Percentiles rank a stretch among this genome's conserved stretches.
Evolutionary conservation across 108 stramenopile species (phyloP).

Genomic region (Parietichytrium sp.): DNA sequence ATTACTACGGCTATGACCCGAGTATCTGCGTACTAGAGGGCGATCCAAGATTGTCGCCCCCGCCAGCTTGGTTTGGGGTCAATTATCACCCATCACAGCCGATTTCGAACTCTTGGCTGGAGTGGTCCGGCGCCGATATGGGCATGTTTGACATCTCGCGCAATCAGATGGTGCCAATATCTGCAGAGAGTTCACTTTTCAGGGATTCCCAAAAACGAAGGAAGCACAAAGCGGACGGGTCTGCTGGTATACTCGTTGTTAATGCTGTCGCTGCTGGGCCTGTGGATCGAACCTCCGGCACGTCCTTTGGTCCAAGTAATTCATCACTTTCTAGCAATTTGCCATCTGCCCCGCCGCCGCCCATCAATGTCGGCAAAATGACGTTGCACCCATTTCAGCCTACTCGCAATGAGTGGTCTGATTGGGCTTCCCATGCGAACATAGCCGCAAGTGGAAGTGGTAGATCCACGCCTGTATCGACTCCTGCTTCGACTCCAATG

Average conservation of each 20-base stretch:
- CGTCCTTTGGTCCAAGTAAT: no score
- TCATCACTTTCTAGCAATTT: no score
- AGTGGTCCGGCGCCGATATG: slow-evolving; percentile 35
- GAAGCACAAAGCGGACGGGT: no score
- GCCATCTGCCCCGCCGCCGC: no score
- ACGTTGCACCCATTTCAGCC: slow-evolving; percentile 34
- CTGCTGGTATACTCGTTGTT: no score
- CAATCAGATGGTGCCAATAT: not conserved
- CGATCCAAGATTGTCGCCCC: slow-evolving; percentile 24
- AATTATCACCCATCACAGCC: slow-evolving; percentile 37
- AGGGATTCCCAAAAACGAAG: not conserved
- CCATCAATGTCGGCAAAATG: slow-evolving; percentile 27
- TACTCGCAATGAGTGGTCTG: slow-evolving; percentile 32
- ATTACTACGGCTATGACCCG: slow-evolving; percentile 33
- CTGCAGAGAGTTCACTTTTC: not conserved
- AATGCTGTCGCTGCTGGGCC: no score
- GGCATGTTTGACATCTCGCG: slow-evolving; percentile 2
- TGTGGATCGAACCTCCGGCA: no score
- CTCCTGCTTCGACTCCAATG: not conserved
- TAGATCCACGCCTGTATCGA: not conserved
- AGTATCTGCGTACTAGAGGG: slow-evolving; percentile 32
- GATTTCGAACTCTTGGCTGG: slow-evolving; percentile 11
- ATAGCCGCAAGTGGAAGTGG: not conserved
- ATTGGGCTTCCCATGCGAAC: slow-evolving; percentile 6
- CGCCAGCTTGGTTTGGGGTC: slow-evolving; percentile 19